Evolutionary conservation across 164 flowering plant genomes (phyloP).

Genomic region (Hamamelis virginiana): DNA sequence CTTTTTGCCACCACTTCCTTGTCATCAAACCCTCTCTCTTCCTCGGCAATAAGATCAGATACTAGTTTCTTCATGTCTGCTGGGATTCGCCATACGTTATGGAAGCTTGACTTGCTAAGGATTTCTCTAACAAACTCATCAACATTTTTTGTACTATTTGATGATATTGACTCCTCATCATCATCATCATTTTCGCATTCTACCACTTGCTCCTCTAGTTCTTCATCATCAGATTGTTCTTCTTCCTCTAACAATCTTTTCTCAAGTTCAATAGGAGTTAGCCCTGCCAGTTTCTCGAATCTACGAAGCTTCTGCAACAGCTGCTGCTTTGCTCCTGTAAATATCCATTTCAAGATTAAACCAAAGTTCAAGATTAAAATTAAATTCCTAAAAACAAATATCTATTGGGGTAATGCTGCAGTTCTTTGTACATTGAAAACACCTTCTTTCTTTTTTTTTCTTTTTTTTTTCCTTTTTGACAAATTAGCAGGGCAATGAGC

Average conservation of each 20-base stretch:
- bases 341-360: not conserved
- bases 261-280: conserved; percentile 83
- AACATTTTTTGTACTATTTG: conserved; percentile 10
- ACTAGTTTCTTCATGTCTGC: conserved; percentile 52
- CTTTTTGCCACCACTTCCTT: conserved; percentile 32
- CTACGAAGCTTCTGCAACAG: conserved; percentile 64
- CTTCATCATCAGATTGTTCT: conserved; percentile 33
- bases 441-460: no score
- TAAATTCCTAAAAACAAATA: no score
- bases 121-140: conserved; percentile 29
- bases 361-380: no score
- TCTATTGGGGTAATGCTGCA: not conserved
- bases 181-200: conserved; percentile 20
- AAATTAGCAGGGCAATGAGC: no score
- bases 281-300: conserved; percentile 68
- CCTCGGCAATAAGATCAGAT: conserved; percentile 56
- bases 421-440: not conserved
- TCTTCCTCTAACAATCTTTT: conserved; percentile 50
- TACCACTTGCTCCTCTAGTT: conserved; percentile 1
- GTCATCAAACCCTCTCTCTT: conserved; percentile 25
- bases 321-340: conserved; percentile 66
- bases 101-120: conserved; percentile 20
- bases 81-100: conserved; percentile 23
- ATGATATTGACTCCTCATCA: conserved; percentile 4
- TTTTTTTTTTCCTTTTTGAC: no score